Conservation (phyloP, 192 early-diverging fungal species). For the Coemansia sp. region DNA sequence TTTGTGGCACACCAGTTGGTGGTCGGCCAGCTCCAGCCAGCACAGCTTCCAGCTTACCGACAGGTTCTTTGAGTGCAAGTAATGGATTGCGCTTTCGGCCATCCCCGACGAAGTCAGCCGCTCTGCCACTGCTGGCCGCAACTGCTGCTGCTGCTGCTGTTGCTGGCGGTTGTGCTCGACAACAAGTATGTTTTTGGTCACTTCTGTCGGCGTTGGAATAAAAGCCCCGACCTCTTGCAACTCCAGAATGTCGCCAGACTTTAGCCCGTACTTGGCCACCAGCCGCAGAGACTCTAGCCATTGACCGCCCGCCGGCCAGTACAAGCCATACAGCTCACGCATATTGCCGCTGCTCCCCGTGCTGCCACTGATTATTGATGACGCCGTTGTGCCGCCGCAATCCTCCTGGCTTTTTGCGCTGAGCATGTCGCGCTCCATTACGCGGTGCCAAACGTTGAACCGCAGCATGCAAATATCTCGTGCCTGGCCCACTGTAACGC, state of each 20-base stretch:
- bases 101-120: conserved; percentile 1
- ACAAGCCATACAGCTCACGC: conserved; percentile 45
- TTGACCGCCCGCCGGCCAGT: conserved; percentile 32
- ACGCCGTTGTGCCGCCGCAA: not conserved
- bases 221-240: conserved; percentile 44
- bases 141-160: not conserved
- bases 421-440: conserved; percentile 22
- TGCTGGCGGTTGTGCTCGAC: conserved; percentile 1
- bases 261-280: conserved; percentile 23
- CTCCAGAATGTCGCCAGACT: conserved; percentile 28
- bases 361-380: conserved; percentile 1
- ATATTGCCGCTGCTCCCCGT: not conserved
- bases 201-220: conserved; percentile 4
- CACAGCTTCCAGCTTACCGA: conserved; percentile 34
- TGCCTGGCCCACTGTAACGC: conserved; percentile 44
- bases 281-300: conserved; percentile 40
- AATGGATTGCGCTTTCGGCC: conserved; percentile 42
- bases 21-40: conserved; percentile 43
- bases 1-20: conserved; percentile 17
- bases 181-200: not conserved
- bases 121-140: not conserved
- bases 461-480: conserved; percentile 51
- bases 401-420: not conserved
- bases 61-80: conserved; percentile 31
- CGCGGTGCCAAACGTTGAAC: conserved; percentile 47